Evolutionary conservation across 2,329 filamentous ascomycete species (phyloP), one percentile per base, ranked within the genome.

Genomic region (Zymoseptoria ardabiliae): DNA sequence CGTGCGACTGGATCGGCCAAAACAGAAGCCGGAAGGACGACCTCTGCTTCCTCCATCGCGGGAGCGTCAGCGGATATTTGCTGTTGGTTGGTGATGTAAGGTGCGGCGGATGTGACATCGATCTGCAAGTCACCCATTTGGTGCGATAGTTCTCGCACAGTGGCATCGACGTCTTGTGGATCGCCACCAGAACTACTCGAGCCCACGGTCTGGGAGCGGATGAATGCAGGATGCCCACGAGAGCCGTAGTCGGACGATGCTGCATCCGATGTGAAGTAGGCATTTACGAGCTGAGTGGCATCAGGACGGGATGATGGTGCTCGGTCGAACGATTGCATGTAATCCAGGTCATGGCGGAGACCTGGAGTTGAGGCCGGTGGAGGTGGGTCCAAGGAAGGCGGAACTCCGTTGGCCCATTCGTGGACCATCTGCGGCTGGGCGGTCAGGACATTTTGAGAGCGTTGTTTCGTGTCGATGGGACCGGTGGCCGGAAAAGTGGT

Each of bases 91-190:
- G 89, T 87, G 30, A 97, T 84, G 75, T 97, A 97, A 1, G 91
- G 91, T 25, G 93, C 91, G 72, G 91, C 88, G 62, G 91, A 93
- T 49, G 85, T 87, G 70, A 93, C 89, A 62, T 95, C 88, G 68
- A 97, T 91, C 69, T 90, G 92, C 13, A 97, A 79, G 50, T 90
- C 88, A 7, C 93, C 93, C 48, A 97, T 79, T 10, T 94, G 84
- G 69, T 95, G 64, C 10, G 68, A 68, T 0, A 72, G 63, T 51
- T 71, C 66, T 23, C 64, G 63, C 19, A 72, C 66, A 11, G 64
- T 64, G 19, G 66, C 68, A 53, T 72, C 69, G 48, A 72, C 68
- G 35, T 72, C 70, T 30, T 70, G 65, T 45, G 70, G 64, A 60
- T 72, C 70, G 30, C 68, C 68, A 56, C 66, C 64, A 11, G 70